Evolutionary conservation across 768 basidiomycete genomes (phyloP).

Genomic region (Rhizopogon vinicolor): DNA sequence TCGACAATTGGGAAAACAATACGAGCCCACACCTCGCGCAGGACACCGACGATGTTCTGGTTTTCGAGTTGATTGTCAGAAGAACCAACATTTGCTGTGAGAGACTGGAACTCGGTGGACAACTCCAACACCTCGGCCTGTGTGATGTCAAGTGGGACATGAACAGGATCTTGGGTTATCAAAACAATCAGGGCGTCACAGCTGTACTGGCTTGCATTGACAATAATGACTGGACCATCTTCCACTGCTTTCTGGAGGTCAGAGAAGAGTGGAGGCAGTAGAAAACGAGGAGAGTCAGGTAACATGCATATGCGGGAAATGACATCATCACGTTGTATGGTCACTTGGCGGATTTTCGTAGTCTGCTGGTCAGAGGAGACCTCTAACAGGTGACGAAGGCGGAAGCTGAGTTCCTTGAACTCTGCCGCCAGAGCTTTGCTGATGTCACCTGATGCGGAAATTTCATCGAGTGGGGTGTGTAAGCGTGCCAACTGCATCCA

Average conservation of each 20-base stretch:
- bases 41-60: too few species aligned
- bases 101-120: not conserved
- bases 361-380: slow-evolving; percentile 7
- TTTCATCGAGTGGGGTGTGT: slow-evolving; percentile 18
- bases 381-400: not conserved
- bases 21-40: too few species aligned
- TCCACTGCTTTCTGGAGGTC: slow-evolving; percentile 1
- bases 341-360: slow-evolving; percentile 9
- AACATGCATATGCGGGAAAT: slow-evolving; percentile 17
- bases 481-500: slow-evolving; percentile 25
- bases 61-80: too few species aligned
- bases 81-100: not conserved
- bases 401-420: slow-evolving; percentile 9
- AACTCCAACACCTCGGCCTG: not conserved
- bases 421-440: slow-evolving; percentile 16
- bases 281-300: slow-evolving; percentile 9
- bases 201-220: not conserved
- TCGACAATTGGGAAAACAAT: too few species aligned
- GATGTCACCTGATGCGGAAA: slow-evolving; percentile 9
- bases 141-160: not conserved
- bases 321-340: slow-evolving; percentile 13
- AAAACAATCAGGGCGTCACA: slow-evolving; percentile 5
- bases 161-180: not conserved
- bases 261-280: slow-evolving; percentile 5
- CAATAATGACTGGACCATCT: slow-evolving; percentile 1